phyloP scores from a whole-genome alignment of 2,329 filamentous ascomycete species.

The Pseudogymnoascus sp. region DNA sequence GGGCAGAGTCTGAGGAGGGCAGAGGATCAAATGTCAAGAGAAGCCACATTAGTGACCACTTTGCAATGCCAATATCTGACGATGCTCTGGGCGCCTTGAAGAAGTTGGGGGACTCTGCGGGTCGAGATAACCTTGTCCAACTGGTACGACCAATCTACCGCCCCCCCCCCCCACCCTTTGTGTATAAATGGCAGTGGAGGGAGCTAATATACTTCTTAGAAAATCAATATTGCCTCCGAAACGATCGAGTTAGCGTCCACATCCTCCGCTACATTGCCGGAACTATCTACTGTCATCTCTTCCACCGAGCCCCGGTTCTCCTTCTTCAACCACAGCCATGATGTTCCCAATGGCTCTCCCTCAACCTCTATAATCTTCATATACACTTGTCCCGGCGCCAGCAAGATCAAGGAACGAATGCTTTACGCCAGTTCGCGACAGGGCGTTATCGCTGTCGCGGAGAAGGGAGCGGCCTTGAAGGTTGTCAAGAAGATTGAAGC shows the following conservation, averaged over 20 bases:
- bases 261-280: conserved; percentile 48
- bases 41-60: conserved; percentile 52
- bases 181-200: neutral
- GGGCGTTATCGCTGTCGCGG: conserved; percentile 60
- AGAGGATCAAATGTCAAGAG: conserved; percentile 49
- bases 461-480: conserved; percentile 56
- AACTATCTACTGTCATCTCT: conserved; percentile 57
- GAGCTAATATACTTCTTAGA: conserved; percentile 38
- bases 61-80: conserved; percentile 54
- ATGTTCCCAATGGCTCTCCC: conserved; percentile 43
- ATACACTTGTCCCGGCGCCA: conserved; percentile 71
- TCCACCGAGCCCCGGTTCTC: conserved; percentile 66
- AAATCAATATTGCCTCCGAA: conserved; percentile 67
- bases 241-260: conserved; percentile 57
- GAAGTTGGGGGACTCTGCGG: conserved; percentile 47
- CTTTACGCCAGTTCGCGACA: conserved; percentile 69
- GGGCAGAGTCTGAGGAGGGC: conserved; percentile 69
- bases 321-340: conserved; percentile 65
- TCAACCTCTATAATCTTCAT: conserved; percentile 66
- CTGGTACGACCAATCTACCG: conserved; percentile 46
- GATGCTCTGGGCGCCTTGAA: conserved; percentile 60
- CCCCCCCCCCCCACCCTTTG: neutral
- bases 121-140: conserved; percentile 51
- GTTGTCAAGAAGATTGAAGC: conserved; percentile 67
- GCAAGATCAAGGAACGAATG: conserved; percentile 77